phyloP scores from a whole-genome alignment of 495 filamentous ascomycete genomes.

The Cercophora scortea region DNA sequence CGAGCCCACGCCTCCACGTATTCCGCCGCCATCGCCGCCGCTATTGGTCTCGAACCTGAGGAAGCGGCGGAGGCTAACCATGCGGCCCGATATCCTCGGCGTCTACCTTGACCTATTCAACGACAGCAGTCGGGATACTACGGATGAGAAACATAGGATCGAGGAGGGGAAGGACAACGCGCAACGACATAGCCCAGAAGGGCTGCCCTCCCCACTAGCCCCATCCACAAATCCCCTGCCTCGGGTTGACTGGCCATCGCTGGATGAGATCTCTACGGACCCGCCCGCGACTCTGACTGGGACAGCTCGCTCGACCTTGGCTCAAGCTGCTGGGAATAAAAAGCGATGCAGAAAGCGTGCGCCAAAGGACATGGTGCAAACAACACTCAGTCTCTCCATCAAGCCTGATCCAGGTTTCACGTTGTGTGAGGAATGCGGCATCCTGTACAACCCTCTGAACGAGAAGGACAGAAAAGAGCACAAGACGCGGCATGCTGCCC shows the following conservation, averaged over 20 bases:
- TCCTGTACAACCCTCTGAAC: conserved; percentile 41
- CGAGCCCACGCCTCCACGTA: conserved; percentile 4
- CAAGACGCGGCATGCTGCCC: conserved; percentile 27
- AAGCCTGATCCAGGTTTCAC: conserved; percentile 29
- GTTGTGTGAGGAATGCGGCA: conserved; percentile 37
- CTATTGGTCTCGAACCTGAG: conserved; percentile 2
- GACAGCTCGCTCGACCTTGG: not conserved
- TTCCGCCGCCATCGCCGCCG: conserved; percentile 24
- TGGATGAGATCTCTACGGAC: not conserved
- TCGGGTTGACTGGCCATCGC: not conserved
- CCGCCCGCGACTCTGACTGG: not conserved
- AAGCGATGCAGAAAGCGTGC: conserved; percentile 7
- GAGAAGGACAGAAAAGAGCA: conserved; percentile 37
- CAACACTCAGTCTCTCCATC: conserved; percentile 32
- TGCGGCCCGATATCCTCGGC: conserved; percentile 11
- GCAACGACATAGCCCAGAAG: not conserved
- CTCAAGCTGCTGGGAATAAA: not conserved
- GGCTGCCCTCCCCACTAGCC: not conserved
- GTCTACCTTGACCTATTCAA: not conserved
- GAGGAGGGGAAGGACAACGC: not conserved
- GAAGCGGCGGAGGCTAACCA: conserved; percentile 30
- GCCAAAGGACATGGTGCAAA: conserved; percentile 30
- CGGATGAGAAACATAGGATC: not conserved
- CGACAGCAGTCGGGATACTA: not conserved
- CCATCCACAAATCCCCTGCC: too few species aligned